phyloP scores from a whole-genome alignment of 768 basidiomycete species.

The Tulasnella sp. region DNA sequence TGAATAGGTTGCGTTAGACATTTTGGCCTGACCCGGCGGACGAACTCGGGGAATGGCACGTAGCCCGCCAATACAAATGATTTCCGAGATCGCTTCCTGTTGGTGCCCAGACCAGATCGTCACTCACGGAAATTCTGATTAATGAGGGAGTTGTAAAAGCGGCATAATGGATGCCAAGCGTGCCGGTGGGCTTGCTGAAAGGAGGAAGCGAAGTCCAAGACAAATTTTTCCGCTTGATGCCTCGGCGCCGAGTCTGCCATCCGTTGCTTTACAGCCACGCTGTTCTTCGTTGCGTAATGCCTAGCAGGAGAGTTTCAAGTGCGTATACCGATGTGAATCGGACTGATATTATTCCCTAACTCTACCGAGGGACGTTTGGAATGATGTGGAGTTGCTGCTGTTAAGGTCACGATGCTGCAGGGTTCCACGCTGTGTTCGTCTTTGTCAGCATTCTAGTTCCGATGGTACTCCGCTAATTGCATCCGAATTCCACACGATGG shows the following conservation, averaged over 20 bases:
- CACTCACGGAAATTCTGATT: neutral
- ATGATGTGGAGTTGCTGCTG: too few species aligned
- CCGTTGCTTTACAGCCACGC: neutral
- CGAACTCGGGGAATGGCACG: neutral
- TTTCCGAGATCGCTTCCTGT: neutral
- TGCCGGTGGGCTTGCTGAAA: neutral
- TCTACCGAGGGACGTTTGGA: too few species aligned
- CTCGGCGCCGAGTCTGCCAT: neutral
- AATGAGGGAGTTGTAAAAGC: neutral
- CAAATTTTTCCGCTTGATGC: neutral
- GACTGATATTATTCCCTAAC: neutral
- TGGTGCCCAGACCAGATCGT: neutral
- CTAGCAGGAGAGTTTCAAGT: neutral
- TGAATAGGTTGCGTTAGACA: neutral
- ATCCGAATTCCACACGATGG: too few species aligned
- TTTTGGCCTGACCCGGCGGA: neutral
- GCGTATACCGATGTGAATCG: neutral
- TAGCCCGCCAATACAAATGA: neutral
- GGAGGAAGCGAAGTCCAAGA: neutral
- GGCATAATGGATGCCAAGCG: neutral
- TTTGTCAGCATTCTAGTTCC: neutral
- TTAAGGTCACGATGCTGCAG: too few species aligned
- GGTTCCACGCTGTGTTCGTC: neutral
- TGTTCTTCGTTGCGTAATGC: neutral
- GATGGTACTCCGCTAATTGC: too few species aligned